phyloP scores from a whole-genome alignment of 1,284 basidiomycete genomes.

The Trametes versicolor region DNA sequence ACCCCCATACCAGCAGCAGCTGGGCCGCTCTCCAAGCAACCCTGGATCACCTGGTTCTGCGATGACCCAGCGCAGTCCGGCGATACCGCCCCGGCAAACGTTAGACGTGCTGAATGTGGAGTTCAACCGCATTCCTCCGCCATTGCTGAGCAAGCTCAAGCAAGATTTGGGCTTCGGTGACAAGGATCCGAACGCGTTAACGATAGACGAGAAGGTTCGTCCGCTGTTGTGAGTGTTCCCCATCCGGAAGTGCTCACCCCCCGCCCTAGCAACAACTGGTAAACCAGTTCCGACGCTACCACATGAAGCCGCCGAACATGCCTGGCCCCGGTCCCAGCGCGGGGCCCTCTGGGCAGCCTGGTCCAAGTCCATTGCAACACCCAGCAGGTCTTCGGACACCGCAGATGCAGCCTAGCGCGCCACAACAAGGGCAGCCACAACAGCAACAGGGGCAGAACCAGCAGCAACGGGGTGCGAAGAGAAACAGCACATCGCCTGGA shows the following conservation, averaged over 20 bases:
- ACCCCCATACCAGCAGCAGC: constrained; percentile 47
- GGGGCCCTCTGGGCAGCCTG: constrained; percentile 38
- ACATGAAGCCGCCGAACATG: constrained; percentile 25
- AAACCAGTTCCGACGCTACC: constrained; percentile 31
- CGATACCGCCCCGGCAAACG: constrained; percentile 54
- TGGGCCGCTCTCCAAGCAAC: constrained; percentile 63
- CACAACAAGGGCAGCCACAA: constrained; percentile 28
- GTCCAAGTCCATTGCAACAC: constrained; percentile 44
- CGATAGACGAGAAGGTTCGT: constrained; percentile 65
- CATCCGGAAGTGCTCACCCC: constrained; percentile 10
- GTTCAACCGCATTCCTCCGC: constrained; percentile 48
- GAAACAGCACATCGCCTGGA: constrained; percentile 74
- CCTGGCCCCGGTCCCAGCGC: constrained; percentile 32
- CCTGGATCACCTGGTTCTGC: constrained; percentile 59
- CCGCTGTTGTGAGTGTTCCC: constrained; percentile 15
- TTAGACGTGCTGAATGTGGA: constrained; percentile 44
- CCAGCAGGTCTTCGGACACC: constrained; percentile 40
- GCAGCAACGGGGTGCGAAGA: constrained; percentile 57
- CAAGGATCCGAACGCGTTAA: constrained; percentile 58
- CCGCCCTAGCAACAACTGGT: constrained; percentile 50
- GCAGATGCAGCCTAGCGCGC: constrained; percentile 31
- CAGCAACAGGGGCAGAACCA: constrained; percentile 40
- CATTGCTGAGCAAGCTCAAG: constrained; percentile 49
- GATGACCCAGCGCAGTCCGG: constrained; percentile 64
- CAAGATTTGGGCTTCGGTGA: constrained; percentile 57